Evolutionary conservation across 106 monocot genomes (phyloP), one percentile per base, ranked within the genome.

Genomic region (Acorus gramineus): DNA sequence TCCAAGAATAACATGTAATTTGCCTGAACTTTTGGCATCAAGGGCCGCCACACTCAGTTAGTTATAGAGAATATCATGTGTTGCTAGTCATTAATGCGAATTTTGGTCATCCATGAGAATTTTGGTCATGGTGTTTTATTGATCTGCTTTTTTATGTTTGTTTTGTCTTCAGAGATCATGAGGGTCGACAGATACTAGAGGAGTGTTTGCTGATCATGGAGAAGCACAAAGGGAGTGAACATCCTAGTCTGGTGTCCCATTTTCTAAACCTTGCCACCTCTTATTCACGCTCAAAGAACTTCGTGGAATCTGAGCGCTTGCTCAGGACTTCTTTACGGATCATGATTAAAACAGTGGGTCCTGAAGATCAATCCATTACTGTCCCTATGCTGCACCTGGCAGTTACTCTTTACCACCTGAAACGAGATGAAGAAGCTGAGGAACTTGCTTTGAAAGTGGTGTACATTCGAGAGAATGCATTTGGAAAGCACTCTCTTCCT

Each of bases 301-400:
- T 77, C 74, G 73, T 63, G 50, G 85, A 93, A 67, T 82, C 93
- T 50, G 85, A 93, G 50, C 83, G 79, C 50, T 71, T 89, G 55
- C 64, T 93, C 50, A 82, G 78, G 71, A 80, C 65, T 48, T 71
- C 79, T 60, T 48, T 89, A 57, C 74, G 58, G 50, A 78, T 83
- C 60, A 73, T 83, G 70, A 76, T 72, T 5, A 81, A 63, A 77
- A 62, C 79, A 47, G 53, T 76, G 11, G 68, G 62, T 2, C 66
- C 66, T 10, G 42, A 57, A 50, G 74, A 83, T 77, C 82, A 73
- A 42, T 74, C 80, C 2, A 66, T 83, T 50, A 78, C 88, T n/a
- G 66, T 83, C 47, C 93, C 83, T 46, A 89, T 89, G 85, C 57
- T 89, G 55, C 93, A 93, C 57, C 80, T 93, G 65, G 89, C 93